phyloP scores from a whole-genome alignment of 2,329 filamentous ascomycete species.

The Colletotrichum plurivorum region DNA sequence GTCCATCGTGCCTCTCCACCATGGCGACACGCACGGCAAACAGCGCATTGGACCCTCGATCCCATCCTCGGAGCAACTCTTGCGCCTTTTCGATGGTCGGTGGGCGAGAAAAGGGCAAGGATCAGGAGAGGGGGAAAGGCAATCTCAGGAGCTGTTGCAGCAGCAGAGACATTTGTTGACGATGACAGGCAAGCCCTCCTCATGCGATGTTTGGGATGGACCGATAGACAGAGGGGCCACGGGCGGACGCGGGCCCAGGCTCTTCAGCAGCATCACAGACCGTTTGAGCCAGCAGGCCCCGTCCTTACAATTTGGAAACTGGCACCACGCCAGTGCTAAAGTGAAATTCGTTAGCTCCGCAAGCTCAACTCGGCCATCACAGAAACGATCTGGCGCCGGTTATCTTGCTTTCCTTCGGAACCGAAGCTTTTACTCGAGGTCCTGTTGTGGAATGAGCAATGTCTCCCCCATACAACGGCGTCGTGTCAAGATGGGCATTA shows the following conservation, averaged over 20 bases:
- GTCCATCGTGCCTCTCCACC: conserved; percentile 2
- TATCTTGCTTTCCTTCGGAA: conserved; percentile 6
- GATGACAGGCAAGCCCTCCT: conserved; percentile 13
- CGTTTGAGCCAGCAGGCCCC: conserved; percentile 36
- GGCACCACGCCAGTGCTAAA: conserved; percentile 15
- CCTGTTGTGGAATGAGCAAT: conserved; percentile 2
- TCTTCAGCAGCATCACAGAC: conserved; percentile 25
- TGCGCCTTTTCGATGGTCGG: not conserved
- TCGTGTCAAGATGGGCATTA: not conserved
- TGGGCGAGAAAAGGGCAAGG: conserved; percentile 1
- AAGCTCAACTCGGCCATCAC: conserved; percentile 13
- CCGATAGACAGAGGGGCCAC: not conserved
- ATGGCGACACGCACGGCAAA: conserved; percentile 14
- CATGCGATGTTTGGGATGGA: conserved; percentile 26
- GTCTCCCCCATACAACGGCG: conserved; percentile 14
- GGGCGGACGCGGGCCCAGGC: conserved; percentile 15
- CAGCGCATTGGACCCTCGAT: conserved; percentile 16
- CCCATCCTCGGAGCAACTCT: conserved; percentile 17
- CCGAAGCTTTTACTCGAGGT: conserved; percentile 3
- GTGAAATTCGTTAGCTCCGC: conserved; percentile 14
- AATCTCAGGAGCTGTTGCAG: conserved; percentile 18
- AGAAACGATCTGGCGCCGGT: conserved; percentile 1
- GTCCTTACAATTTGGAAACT: conserved; percentile 33
- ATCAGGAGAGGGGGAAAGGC: conserved; percentile 24
- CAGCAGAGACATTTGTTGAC: not conserved